Evolutionary conservation across 2,329 filamentous ascomycete genomes (phyloP).

Genomic region (Aspergillus quadrilineatus): DNA sequence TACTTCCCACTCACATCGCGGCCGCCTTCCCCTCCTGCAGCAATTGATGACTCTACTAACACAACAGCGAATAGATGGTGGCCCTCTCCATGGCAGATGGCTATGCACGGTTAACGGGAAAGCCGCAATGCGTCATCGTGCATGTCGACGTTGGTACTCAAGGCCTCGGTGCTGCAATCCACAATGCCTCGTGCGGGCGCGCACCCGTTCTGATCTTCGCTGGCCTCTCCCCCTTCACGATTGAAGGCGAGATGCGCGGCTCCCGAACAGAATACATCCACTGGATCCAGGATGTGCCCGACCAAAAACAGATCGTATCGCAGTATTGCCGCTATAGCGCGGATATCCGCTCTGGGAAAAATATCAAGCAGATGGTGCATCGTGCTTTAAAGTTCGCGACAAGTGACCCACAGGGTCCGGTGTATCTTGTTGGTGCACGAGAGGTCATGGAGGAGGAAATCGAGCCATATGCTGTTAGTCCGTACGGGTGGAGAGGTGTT

Average conservation of each 20-base stretch:
- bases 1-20: constrained; percentile 34
- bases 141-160: constrained; percentile 83
- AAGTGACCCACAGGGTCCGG: constrained; percentile 73
- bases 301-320: constrained; percentile 74
- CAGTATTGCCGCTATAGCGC: constrained; percentile 84
- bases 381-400: constrained; percentile 78
- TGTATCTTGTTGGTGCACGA: constrained; percentile 74
- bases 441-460: constrained; percentile 88
- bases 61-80: constrained; percentile 62
- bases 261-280: constrained; percentile 82
- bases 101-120: constrained; percentile 69
- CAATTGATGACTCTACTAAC: background rate
- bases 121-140: constrained; percentile 74
- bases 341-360: constrained; percentile 80
- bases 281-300: constrained; percentile 81
- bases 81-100: constrained; percentile 83
- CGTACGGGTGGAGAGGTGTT: constrained; percentile 69
- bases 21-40: background rate
- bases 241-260: constrained; percentile 74
- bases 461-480: constrained; percentile 66
- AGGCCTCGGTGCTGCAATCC: constrained; percentile 72
- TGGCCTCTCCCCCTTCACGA: constrained; percentile 72
- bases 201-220: constrained; percentile 76
- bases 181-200: constrained; percentile 74
- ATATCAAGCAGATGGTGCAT: constrained; percentile 87